Percentiles rank a stretch among this genome's conserved stretches.
Conservation (phyloP, 106 monocot genomes). For the Xerophyta viscosa region DNA sequence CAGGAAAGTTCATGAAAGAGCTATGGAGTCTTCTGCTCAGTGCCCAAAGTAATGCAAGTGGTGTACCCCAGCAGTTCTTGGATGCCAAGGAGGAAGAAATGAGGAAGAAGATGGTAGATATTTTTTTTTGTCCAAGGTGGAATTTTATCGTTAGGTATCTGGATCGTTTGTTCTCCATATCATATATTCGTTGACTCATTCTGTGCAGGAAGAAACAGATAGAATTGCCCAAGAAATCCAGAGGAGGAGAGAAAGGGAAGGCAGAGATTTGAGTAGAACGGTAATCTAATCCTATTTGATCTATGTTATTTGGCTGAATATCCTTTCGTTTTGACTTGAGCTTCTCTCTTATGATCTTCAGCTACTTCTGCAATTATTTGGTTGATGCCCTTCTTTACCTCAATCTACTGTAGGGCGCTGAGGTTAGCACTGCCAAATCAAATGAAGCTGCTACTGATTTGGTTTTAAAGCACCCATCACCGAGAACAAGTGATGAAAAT, state of each 20-base stretch:
- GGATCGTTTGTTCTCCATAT: too few species aligned
- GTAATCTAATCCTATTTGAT: constrained; percentile 31
- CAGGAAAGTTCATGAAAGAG: constrained; percentile 96
- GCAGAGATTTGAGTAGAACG: constrained; percentile 37
- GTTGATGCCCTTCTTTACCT: constrained; percentile 92
- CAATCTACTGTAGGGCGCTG: constrained; percentile 92
- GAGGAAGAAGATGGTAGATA: constrained; percentile 78
- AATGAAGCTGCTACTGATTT: constrained; percentile 7
- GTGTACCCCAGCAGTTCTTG: constrained; percentile 94
- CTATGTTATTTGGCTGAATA: constrained; percentile 3
- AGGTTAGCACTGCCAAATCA: constrained; percentile 14
- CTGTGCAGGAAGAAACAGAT: constrained; percentile 54
- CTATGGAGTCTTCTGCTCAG: constrained; percentile 82
- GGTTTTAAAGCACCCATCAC: constrained; percentile 13
- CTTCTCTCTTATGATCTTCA: constrained; percentile 60
- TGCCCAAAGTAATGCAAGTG: constrained; percentile 86
- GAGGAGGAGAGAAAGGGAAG: constrained; percentile 66
- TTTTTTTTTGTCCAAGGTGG: too few species aligned
- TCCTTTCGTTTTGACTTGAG: constrained; percentile 29
- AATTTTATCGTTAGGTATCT: too few species aligned
- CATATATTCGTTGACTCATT: not conserved
- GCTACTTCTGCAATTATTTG: constrained; percentile 89
- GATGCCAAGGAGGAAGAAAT: constrained; percentile 88
- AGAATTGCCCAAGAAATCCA: constrained; percentile 72
- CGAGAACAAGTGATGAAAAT: constrained; percentile 29